Evolutionary conservation across 129 eudicot genomes (phyloP).

Genomic region (Pittosporum tobira): DNA sequence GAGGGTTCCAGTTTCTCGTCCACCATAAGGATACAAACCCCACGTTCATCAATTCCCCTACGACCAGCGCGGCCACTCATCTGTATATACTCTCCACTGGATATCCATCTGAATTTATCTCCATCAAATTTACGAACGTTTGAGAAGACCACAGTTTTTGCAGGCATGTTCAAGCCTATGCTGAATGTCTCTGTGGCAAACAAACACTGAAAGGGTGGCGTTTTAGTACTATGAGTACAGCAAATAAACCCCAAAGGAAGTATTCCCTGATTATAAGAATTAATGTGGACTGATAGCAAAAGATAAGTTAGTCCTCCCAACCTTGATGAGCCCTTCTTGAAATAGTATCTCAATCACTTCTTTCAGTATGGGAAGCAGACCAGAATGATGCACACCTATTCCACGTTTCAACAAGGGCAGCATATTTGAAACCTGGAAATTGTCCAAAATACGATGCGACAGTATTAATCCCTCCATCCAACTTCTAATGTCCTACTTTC

Average conservation of each 20-base stretch:
- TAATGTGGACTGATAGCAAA: too few relatives aligned
- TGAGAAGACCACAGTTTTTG: conserved; percentile 96
- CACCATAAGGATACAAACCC: conserved; percentile 96
- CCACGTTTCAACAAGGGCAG: conserved; percentile 97
- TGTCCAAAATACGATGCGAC: conserved; percentile 3
- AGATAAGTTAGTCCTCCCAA: conserved; percentile 22
- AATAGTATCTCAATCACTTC: conserved; percentile 97
- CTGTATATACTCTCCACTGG: conserved; percentile 97
- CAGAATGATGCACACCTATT: conserved; percentile 99
- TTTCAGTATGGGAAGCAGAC: conserved; percentile 91
- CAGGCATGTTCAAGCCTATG: conserved; percentile 99
- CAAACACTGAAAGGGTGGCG: conserved; percentile 61
- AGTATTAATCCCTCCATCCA: too few relatives aligned
- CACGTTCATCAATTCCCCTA: conserved; percentile 98
- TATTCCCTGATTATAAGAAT: conserved; percentile 1
- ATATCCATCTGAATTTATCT: conserved; percentile 94
- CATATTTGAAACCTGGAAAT: conserved; percentile 78
- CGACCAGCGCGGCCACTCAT: conserved; percentile 99
- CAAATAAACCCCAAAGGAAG: not conserved
- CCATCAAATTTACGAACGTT: conserved; percentile 99
- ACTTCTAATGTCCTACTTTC: too few relatives aligned
- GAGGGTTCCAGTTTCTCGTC: conserved; percentile 98
- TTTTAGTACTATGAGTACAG: conserved; percentile 14
- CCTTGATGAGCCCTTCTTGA: conserved; percentile 99
- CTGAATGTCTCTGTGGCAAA: conserved; percentile 99